A percentile compares a stretch with the other conserved stretches of the same genome.
Conservation (phyloP, 352 stramenopile genomes). For the Globisporangium okanoganense region DNA sequence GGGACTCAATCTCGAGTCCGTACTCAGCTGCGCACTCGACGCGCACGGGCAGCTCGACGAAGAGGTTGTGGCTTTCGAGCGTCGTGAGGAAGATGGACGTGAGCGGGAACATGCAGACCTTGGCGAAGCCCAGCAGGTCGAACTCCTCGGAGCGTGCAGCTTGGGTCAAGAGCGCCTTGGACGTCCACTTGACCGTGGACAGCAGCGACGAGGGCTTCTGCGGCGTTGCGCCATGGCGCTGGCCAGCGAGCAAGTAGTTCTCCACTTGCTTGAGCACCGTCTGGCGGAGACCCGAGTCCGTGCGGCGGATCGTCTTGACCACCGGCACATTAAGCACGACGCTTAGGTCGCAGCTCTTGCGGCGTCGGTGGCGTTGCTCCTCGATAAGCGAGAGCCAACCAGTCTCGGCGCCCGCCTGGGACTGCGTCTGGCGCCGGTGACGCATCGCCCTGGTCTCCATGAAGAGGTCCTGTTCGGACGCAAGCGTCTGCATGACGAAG, state of each 20-base stretch:
- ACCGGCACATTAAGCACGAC: constrained; percentile 9
- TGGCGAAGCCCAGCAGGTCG: constrained; percentile 47
- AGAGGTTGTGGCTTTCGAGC: constrained; percentile 62
- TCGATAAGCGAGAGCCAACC: constrained; percentile 55
- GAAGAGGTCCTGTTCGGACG: constrained; percentile 65
- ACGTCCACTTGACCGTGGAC: constrained; percentile 27
- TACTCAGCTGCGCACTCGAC: constrained; percentile 54
- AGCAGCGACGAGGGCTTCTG: not conserved
- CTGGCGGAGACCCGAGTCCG: constrained; percentile 43
- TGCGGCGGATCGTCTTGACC: constrained; percentile 37
- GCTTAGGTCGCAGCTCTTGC: constrained; percentile 29
- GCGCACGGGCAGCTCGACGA: constrained; percentile 46
- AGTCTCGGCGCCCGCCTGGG: constrained; percentile 17
- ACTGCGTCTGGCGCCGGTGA: constrained; percentile 14
- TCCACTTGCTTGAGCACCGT: constrained; percentile 54
- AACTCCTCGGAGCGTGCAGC: constrained; percentile 38
- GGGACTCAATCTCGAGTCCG: constrained; percentile 55
- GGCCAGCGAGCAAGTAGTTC: constrained; percentile 29
- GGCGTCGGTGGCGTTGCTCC: constrained; percentile 38
- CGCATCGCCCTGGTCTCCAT: constrained; percentile 20
- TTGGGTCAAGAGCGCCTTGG: constrained; percentile 32
- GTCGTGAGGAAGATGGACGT: constrained; percentile 60
- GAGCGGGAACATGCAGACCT: constrained; percentile 43
- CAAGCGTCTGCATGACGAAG: constrained; percentile 65
- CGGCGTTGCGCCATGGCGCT: not conserved